Base-by-base conservation (phyloP, 2,329 filamentous ascomycete genomes). In the Trichophyton schoenleinii region DNA sequence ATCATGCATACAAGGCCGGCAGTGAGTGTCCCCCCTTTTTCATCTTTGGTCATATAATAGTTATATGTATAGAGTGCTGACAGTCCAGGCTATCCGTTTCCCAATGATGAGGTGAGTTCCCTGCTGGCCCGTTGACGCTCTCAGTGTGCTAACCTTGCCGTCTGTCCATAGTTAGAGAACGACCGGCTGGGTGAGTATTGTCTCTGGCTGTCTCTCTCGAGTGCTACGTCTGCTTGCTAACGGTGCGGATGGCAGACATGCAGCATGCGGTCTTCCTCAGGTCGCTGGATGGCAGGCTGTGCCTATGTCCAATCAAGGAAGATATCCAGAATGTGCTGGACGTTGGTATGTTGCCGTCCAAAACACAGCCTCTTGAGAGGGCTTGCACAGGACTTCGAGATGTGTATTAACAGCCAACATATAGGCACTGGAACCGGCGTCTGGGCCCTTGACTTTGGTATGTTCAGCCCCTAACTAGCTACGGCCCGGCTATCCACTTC, bases 191-290 rank as follows among this genome's bases (percentile, higher is more conserved):
- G 44, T 25, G 41, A 48, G n/a, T 31, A 31, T 31, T 9, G 18
- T 25, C 3, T 22, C 34, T 38, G 11, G 13, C 4, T 13, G 2
- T 20, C 44, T 8, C 44, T 22, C 20, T 20, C 18, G 20, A 9
- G 7, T 25, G 7, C 22, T 22, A 22, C 22, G 22, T 22, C 7
- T 4, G 18, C 6, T 20, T 25, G 34, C 75, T 75, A 8, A 78
- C 77, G 64, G 75, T 63, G 72, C 77, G 62, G 69, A 70, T 48
- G 18, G 7, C 76, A 48, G 69, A 71, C 52, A 64, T 77, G 58
- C 68, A 72, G 61, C 75, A 78, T 64, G 73, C 75, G 61, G 68
- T 74, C 60, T 75, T 72, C 64, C 69, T 68, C 18, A 67, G 74
- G 20, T 62, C 73, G 34, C 67, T 66, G 3, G 72, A 71, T 20